Conservation (phyloP, 208 protist genomes). For the Hexamita inflata region DNA sequence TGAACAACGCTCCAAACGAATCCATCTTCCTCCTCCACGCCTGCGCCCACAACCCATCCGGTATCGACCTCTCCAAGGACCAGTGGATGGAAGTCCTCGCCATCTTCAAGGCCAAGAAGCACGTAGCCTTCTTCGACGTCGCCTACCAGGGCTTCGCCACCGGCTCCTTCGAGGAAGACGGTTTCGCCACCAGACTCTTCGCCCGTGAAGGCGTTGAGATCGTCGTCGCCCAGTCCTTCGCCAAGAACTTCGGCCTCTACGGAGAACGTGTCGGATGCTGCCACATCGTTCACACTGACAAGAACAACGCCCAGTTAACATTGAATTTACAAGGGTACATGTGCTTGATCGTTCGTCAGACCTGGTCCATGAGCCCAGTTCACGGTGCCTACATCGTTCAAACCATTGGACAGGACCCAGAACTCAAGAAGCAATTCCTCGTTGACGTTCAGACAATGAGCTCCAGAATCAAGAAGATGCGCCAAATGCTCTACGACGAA, state of each 20-base stretch:
- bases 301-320: neutral
- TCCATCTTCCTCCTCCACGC: constrained; percentile 34
- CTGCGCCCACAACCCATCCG: constrained; percentile 38
- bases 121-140: constrained; percentile 33
- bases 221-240: constrained; percentile 32
- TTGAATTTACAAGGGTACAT: neutral
- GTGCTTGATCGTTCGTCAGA: neutral
- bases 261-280: constrained; percentile 27
- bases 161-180: constrained; percentile 41
- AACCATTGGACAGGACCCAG: neutral
- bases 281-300: constrained; percentile 1
- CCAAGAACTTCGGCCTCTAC: constrained; percentile 43
- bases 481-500: neutral
- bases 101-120: constrained; percentile 11
- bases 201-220: neutral
- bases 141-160: constrained; percentile 45
- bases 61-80: constrained; percentile 29
- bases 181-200: constrained; percentile 22
- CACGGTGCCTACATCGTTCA: constrained; percentile 31
- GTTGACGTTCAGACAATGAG: constrained; percentile 21
- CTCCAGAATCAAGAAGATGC: constrained; percentile 3
- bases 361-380: constrained; percentile 20
- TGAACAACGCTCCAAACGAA: constrained; percentile 21
- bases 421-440: constrained; percentile 3
- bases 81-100: constrained; percentile 28